Base-by-base conservation (phyloP, 768 basidiomycete species). In the Myochromella boudieri region DNA sequence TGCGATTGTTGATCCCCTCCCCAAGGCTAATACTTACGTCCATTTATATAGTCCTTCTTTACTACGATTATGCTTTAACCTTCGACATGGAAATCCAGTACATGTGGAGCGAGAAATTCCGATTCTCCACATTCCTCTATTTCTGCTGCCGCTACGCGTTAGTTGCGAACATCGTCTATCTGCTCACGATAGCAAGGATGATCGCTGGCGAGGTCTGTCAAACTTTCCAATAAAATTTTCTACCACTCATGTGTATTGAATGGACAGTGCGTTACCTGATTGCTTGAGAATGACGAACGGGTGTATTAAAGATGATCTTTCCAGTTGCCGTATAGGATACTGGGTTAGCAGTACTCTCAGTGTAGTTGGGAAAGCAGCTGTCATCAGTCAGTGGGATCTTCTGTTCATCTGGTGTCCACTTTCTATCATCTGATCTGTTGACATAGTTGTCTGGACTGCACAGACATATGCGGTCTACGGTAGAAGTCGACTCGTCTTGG, bases 31-130 rank as follows among this genome's bases (percentile, higher is more conserved):
- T n/a, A n/a, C 4, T 26, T 4, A 32, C n/a, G 20, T 24, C 14
- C 12, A 33, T 27, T n/a, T 28, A 8, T 25, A 1, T 17, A 57
- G 60, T 55, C n/a, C 36, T 63, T 18, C 45, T 64, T 10, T 64
- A 59, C 28, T 66, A 59, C 26, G 60, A 66, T 36, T 64, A 63
- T 43, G 33, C 47, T 15, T 48, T 65, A 20, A 65, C 64, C 24
- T 61, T 64, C 29, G 46, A 46, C 1, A 47, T 46, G 48, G 63
- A 64, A 38, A 54, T 58, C 28, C 33, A 46, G 34, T 61, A 58
- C 39, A 57, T 65, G 24, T 66, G 65, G 65, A n/a, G 40, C 6
- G 45, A 57, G n/a, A 54, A 27, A 44, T 57, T 63, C 20, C 53
- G 60, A 9, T 36, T 61, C 6, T 63, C 65, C 6, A 65, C 60